These are phyloP conservation scores for Macrolepiota dolichaula DNA, from an alignment of 768 basidiomycete genomes.

Conservation along the genomic window DNA sequence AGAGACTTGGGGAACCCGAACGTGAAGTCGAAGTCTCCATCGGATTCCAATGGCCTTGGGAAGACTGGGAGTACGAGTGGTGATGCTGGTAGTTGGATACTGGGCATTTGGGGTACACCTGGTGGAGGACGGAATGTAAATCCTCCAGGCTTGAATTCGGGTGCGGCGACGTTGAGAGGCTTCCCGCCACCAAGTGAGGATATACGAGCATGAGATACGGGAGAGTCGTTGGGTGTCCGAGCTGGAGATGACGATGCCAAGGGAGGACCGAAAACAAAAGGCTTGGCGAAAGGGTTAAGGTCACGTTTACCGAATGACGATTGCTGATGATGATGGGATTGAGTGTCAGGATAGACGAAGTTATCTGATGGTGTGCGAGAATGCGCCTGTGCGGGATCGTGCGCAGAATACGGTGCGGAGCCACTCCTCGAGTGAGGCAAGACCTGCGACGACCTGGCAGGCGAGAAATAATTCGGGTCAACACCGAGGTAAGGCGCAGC, in stretches of 20 bases:
- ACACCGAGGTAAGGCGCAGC: constrained; percentile 8
- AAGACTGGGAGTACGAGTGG: no score
- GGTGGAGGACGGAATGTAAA: constrained; percentile 78
- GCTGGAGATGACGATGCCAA: constrained; percentile 22
- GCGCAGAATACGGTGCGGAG: constrained; percentile 57
- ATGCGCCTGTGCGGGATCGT: constrained; percentile 63
- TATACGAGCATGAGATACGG: constrained; percentile 34
- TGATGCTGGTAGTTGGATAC: constrained; percentile 3
- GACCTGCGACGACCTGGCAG: constrained; percentile 32
- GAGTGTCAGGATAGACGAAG: constrained; percentile 20
- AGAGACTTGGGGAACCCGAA: constrained; percentile 23
- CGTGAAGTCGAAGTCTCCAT: no score
- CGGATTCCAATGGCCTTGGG: no score
- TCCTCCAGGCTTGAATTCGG: constrained; percentile 74
- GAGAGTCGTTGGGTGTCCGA: constrained; percentile 26
- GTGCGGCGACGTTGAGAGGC: constrained; percentile 75
- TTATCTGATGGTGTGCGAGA: constrained; percentile 50
- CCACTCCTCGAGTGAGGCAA: constrained; percentile 64
- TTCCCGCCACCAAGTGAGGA: constrained; percentile 47
- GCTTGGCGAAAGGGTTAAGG: constrained; percentile 79
- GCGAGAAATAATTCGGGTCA: constrained; percentile 8
- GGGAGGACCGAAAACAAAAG: constrained; percentile 71
- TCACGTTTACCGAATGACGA: constrained; percentile 27
- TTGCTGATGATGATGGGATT: constrained; percentile 17
- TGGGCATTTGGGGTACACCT: constrained; percentile 58